Evolutionary conservation across 2,329 filamentous ascomycete species (phyloP), one percentile per base, ranked within the genome.

Genomic region (Monilinia vaccinii-corymbosi): DNA sequence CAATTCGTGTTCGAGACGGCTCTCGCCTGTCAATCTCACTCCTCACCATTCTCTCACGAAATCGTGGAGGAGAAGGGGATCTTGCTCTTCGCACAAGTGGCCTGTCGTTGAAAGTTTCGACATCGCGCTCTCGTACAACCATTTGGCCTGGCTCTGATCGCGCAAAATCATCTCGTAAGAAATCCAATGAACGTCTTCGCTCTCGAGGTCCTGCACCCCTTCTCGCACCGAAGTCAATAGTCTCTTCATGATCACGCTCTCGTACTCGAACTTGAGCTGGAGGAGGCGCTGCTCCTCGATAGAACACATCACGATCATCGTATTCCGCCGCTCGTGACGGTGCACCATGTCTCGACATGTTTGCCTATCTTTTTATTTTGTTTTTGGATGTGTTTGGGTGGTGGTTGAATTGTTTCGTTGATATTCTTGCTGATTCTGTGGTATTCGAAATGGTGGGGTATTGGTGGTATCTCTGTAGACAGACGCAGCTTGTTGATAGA

Each of bases 401-500:
- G 13, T 36, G 13, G 34, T 14, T 36, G 13, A 14, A 14, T 36
- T 36, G 34, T 14, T 36, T 36, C 14, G 96, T 92, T 67, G 87
- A 49, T 21, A 14, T 28, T 28, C 49, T 40, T 40, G 18, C 25
- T 52, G 34, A 40, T 16, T 28, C 36, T 52, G 16, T 31, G 31
- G 36, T 91, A 2, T 84, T 85, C 0, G 85, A 95, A 70, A 96
- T 96, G 56, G 47, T 31, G 56, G 14, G 45, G 32, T 44, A 13
- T 40, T 50, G 40, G 49, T 42, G 45, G 32, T 31, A 25, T 42
- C 13, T 4, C 4, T 21, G 25, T 28, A 28, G 25, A 28, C 25
- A 3, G 3, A 28, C 3, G 25, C 25, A n/a, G n/a, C n/a, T n/a
- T n/a, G 46, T 25, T 18, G 38, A 25, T 34, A 34, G 34, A 4